These are phyloP conservation scores for Citrus mangshanensis DNA, from an alignment of 345 rosid genomes.

Conservation along the genomic window DNA sequence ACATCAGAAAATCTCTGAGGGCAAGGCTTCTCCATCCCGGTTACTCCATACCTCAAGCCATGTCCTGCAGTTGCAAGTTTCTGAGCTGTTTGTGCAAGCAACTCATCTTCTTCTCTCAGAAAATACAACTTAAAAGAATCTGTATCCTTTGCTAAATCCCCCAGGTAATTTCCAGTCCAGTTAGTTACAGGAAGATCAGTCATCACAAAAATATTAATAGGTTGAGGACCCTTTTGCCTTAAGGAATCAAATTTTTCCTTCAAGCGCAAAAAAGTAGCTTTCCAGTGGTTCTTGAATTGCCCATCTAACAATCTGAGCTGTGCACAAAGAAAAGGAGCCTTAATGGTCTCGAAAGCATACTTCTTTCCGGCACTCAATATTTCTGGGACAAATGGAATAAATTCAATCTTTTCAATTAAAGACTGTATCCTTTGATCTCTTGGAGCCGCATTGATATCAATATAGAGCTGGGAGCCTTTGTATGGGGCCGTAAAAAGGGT, in stretches of 20 bases:
- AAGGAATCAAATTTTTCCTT: conserved; percentile 64
- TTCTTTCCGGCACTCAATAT: conserved; percentile 57
- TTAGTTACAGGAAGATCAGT: conserved; percentile 85
- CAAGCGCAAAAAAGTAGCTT: conserved; percentile 56
- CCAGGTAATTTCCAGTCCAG: conserved; percentile 81
- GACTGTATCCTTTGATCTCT: conserved; percentile 46
- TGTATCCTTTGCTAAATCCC: conserved; percentile 56
- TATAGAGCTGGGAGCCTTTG: conserved; percentile 66
- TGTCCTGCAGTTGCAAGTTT: conserved; percentile 45
- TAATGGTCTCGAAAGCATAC: conserved; percentile 51
- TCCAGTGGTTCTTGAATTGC: conserved; percentile 92
- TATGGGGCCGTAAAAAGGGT: conserved; percentile 83
- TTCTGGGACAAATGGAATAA: conserved; percentile 78
- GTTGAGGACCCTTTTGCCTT: conserved; percentile 33
- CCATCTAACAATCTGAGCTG: conserved; percentile 94
- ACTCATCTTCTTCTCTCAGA: conserved; percentile 49
- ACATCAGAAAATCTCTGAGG: conserved; percentile 42
- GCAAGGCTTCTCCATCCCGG: conserved; percentile 41
- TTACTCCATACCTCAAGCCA: conserved; percentile 47
- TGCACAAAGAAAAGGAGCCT: conserved; percentile 74
- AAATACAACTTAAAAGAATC: conserved; percentile 53
- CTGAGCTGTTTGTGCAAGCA: conserved; percentile 45
- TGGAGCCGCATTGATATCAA: conserved; percentile 51
- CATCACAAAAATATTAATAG: conserved; percentile 68
- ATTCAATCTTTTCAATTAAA: conserved; percentile 54